Conservation (phyloP, 2,329 filamentous ascomycete genomes). For the Biscogniauxia mediterranea region DNA sequence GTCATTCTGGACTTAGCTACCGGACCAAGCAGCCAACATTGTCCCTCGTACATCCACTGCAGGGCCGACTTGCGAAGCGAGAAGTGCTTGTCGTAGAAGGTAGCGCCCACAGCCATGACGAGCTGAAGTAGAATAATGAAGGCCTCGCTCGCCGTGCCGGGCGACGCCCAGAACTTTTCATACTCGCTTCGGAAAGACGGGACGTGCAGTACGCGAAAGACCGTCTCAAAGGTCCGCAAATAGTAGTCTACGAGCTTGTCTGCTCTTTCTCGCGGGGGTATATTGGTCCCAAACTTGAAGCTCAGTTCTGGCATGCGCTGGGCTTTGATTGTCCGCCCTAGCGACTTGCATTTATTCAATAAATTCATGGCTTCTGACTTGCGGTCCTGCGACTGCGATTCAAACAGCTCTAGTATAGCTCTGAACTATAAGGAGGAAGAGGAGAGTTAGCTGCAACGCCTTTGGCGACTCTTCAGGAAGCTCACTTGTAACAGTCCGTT, state of each 20-base stretch:
- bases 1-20: slow-evolving; percentile 49
- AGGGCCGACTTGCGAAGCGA: slow-evolving; percentile 42
- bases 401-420: slow-evolving; percentile 25
- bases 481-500: slow-evolving; percentile 42
- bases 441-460: neutral
- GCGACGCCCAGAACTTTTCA: slow-evolving; percentile 46
- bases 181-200: slow-evolving; percentile 58
- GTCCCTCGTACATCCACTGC: slow-evolving; percentile 53
- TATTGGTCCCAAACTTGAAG: slow-evolving; percentile 38
- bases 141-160: slow-evolving; percentile 36
- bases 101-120: slow-evolving; percentile 50
- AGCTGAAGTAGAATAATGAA: slow-evolving; percentile 55
- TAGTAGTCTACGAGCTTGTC: slow-evolving; percentile 53
- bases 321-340: slow-evolving; percentile 42
- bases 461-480: neutral
- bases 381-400: slow-evolving; percentile 22
- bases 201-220: slow-evolving; percentile 56
- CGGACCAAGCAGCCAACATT: slow-evolving; percentile 48
- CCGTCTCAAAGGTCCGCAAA: slow-evolving; percentile 55
- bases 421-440: slow-evolving; percentile 19
- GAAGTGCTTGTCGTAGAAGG: slow-evolving; percentile 45
- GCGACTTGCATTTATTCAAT: slow-evolving; percentile 40
- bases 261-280: slow-evolving; percentile 40
- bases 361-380: slow-evolving; percentile 32
- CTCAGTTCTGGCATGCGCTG: slow-evolving; percentile 37